Evolutionary conservation across 2,329 filamentous ascomycete genomes (phyloP), one percentile per base, ranked within the genome.

Genomic region (Alternaria novae-zelandiae): DNA sequence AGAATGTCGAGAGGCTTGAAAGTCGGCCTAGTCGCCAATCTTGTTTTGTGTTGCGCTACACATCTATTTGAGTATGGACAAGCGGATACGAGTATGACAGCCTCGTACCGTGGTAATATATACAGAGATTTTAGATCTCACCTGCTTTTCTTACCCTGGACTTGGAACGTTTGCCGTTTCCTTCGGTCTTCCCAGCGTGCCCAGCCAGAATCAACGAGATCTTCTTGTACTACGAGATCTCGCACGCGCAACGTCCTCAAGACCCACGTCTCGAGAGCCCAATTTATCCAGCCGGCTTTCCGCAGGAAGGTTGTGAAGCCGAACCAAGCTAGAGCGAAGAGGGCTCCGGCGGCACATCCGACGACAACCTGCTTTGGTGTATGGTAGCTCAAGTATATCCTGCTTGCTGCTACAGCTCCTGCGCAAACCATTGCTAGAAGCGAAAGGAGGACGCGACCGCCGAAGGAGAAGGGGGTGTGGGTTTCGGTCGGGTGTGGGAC

Each of bases 341-440:
- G 74, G 1, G 86, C 82, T 0, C 96, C 96, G 1, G 92, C 92
- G 10, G 81, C 82, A 69, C 86, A 88, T 3, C 96, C 96, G 1
- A 91, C 92, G n/a, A 93, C 74, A 10, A 99, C 96, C 83, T 99
- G 96, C 74, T 86, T 90, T 41, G 88, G 85, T 1, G 95, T 97
- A 81, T 99, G 96, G 78, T 99, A 99, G 79, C 90, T 93, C 65
- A 99, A 84, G 77, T 99, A 99, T 47, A 97, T 87, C 58, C 96
- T 87, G 74, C 94, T 97, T 80, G 87, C 88, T 20, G 94, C 92
- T 6, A 97, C 84, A 13, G 82, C 81, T 9, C 73, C 82, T 4
- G 83, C 83, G 23, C 78, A 79, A 8, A 72, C 64, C 21, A 84
- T 54, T 3, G 82, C 80, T 12, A 80, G 59, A 6, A 82, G 47